Evolutionary conservation across 192 early-diverging fungal genomes (phyloP).

Genomic region (Mortierella hygrophila): DNA sequence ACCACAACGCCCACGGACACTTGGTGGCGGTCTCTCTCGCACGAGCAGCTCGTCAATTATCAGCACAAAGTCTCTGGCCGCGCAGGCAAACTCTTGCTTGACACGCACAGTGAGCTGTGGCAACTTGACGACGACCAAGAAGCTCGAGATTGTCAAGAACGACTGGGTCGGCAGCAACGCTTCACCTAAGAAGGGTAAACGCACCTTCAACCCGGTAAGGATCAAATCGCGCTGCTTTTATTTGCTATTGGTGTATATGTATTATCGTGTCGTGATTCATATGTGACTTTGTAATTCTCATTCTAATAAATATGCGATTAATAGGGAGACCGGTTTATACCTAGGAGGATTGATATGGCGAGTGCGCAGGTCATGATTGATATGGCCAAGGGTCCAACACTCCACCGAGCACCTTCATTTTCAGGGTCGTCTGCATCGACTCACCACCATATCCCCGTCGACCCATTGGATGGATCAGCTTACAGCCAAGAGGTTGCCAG

Average conservation of each 20-base stretch:
- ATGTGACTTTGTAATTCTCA: no score
- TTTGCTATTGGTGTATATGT: background rate
- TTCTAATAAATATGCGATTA: no score
- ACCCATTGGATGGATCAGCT: constrained; percentile 8
- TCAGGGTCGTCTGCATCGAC: constrained; percentile 17
- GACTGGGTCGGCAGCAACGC: constrained; percentile 39
- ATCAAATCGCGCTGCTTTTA: background rate
- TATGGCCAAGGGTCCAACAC: constrained; percentile 48
- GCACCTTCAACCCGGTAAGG: background rate
- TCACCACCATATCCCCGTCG: constrained; percentile 59
- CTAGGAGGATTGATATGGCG: constrained; percentile 80
- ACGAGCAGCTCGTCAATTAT: background rate
- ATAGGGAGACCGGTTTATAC: constrained; percentile 91
- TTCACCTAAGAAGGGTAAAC: constrained; percentile 38
- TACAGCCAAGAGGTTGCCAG: constrained; percentile 83
- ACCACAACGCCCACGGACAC: background rate
- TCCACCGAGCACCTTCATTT: constrained; percentile 4
- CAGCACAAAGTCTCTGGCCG: constrained; percentile 21
- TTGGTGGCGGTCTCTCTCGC: background rate
- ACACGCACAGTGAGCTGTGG: constrained; percentile 32
- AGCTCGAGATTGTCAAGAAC: constrained; percentile 52
- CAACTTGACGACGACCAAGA: constrained; percentile 26
- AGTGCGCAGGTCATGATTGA: constrained; percentile 55
- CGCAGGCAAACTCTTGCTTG: constrained; percentile 27
- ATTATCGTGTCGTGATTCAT: background rate